Base-by-base conservation (phyloP, 1,139 yeast species). In the Yamadazyma oceani region DNA sequence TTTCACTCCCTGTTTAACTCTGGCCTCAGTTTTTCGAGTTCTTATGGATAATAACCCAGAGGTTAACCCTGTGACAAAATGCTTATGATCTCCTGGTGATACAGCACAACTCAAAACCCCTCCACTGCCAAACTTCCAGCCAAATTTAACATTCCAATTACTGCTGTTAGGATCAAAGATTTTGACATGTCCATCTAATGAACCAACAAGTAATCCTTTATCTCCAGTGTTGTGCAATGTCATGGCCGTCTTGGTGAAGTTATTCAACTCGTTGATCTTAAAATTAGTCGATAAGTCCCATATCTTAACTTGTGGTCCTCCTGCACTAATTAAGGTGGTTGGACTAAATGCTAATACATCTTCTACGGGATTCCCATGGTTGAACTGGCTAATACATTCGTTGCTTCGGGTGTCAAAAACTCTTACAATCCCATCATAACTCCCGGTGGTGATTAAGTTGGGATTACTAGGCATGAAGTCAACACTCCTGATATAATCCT, bases 171-270 rank as follows among this genome's bases (percentile, higher is more conserved):
- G 79, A 61, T 90, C 97, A 59, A 92, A 87, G 33, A 90, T 89
- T 62, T 92, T 92, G 41, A 92, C 96, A 60, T 92, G 98, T 13
- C 98, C 98, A 62, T 92, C 98, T 43, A 92, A 71, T 0, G 97
- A 90, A 16, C 97, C 97, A 7, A 95, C 97, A 35, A 92, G 64
- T 37, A 92, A 69, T 9, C 96, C 95, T 35, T 82, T 73, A 46
- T 81, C 80, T 34, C 80, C 82, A 3, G 84, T 77, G 51, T 83
- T 76, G 48, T 83, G 81, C 46, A 90, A 68, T 43, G 92, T 81
- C 16, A 97, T 89, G 26, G 92, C 96, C 1, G 97, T 85, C 61
- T 92, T 92, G 48, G 92, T 92, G 68, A 92, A 94, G 58, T 89
- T 90, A 38, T 78, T 73, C 50, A 88, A 66, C 44, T 82, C 80